Percentiles rank a stretch among this genome's conserved stretches.
Evolutionary conservation across 2,329 filamentous ascomycete species (phyloP).

Genomic region (Exserohilum turcica): DNA sequence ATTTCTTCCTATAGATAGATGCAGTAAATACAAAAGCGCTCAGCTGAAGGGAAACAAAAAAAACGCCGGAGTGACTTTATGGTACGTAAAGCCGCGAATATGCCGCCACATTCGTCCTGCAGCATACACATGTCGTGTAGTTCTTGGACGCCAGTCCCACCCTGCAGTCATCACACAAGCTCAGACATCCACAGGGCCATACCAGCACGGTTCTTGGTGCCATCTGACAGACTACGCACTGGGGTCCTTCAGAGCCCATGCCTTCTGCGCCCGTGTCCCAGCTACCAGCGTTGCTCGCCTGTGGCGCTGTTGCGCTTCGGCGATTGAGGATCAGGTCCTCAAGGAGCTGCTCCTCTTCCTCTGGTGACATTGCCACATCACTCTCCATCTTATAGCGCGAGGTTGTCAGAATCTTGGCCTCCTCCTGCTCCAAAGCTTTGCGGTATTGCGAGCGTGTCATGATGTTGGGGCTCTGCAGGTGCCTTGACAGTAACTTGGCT

Average conservation of each 20-base stretch:
- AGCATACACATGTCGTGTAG: constrained; percentile 95
- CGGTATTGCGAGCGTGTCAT: constrained; percentile 82
- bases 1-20: not conserved
- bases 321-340: constrained; percentile 64
- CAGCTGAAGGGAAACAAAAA: not conserved
- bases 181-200: constrained; percentile 95
- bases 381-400: constrained; percentile 40
- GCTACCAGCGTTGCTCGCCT: constrained; percentile 43
- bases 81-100: constrained; percentile 94
- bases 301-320: constrained; percentile 50
- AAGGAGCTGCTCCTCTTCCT: constrained; percentile 63
- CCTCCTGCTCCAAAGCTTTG: constrained; percentile 69
- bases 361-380: constrained; percentile 36
- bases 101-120: constrained; percentile 82
- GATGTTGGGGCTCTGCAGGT: constrained; percentile 71
- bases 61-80: constrained; percentile 35
- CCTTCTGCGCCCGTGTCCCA: constrained; percentile 76
- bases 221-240: constrained; percentile 92
- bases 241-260: constrained; percentile 74
- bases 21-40: constrained; percentile 1
- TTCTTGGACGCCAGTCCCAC: constrained; percentile 96
- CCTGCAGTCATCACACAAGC: constrained; percentile 91
- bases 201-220: constrained; percentile 86
- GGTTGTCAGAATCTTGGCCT: constrained; percentile 67
- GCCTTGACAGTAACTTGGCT: constrained; percentile 78